A percentile compares a stretch with the other conserved stretches of the same genome.
Conservation (phyloP, 129 eudicot genomes). For the Flaveria bidentis region DNA sequence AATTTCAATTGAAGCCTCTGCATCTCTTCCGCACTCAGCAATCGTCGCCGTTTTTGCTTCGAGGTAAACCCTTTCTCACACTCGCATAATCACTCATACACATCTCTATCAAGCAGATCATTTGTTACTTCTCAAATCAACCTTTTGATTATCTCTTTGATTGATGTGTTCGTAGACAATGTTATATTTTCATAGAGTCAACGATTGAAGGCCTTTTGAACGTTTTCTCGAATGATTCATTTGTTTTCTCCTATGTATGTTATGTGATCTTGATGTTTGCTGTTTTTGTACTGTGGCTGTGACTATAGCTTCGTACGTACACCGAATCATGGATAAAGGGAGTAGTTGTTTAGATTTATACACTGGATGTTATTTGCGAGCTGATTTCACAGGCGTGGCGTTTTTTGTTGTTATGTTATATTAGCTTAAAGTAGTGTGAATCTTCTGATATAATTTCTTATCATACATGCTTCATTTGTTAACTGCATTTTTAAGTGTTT, state of each 20-base stretch:
- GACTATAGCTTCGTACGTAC: neutral
- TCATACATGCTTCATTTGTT: slow-evolving; percentile 7
- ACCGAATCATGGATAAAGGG: neutral
- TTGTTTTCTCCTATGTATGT: neutral
- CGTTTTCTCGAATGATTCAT: neutral
- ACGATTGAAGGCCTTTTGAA: neutral
- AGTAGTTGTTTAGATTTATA: neutral
- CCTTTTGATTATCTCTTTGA: neutral
- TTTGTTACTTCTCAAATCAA: neutral
- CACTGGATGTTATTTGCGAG: neutral
- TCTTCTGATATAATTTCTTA: neutral
- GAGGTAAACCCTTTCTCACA: slow-evolving; percentile 26
- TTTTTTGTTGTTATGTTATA: neutral
- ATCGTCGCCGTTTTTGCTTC: slow-evolving; percentile 26
- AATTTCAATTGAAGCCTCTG: slow-evolving; percentile 8
- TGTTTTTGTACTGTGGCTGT: neutral
- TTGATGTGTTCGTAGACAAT: neutral
- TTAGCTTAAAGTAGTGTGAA: neutral
- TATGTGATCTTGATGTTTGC: slow-evolving; percentile 3
- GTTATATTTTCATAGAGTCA: slow-evolving; percentile 8
- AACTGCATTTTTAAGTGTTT: neutral
- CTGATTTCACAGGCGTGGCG: neutral
- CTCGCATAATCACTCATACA: too few species aligned
- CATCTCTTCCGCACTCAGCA: slow-evolving; percentile 30
- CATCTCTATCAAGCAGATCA: slow-evolving; percentile 7